Evolutionary conservation across 306 rosid species (phyloP).

Genomic region (Sicyos edulis): DNA sequence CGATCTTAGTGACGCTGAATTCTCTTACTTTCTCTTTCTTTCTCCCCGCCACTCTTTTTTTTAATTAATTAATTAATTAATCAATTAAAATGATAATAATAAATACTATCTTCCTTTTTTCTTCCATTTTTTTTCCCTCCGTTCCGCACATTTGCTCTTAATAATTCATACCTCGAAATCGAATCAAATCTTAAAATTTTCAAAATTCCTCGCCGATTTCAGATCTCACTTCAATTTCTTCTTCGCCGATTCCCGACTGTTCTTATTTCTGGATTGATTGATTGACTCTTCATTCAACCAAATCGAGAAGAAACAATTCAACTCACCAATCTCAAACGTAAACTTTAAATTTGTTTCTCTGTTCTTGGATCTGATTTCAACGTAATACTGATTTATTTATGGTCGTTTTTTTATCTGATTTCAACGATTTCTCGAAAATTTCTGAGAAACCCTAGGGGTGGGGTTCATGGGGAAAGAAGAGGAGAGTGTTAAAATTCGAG

Average conservation of each 20-base stretch:
- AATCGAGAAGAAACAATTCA: background rate
- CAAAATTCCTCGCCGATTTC: background rate
- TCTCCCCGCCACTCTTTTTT: background rate
- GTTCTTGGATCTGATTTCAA: slow-evolving; percentile 7
- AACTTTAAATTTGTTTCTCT: background rate
- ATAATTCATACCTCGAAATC: background rate
- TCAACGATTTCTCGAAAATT: slow-evolving; percentile 24
- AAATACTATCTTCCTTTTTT: background rate
- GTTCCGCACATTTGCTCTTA: background rate
- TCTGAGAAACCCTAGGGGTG: slow-evolving; percentile 27
- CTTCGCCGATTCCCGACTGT: too few species aligned
- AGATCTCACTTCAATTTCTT: slow-evolving; percentile 24
- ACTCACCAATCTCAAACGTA: background rate
- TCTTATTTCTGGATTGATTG: slow-evolving; percentile 2
- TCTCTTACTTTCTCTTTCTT: background rate
- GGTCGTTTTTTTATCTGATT: slow-evolving; percentile 46
- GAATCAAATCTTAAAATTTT: background rate
- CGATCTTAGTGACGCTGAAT: slow-evolving; percentile 37
- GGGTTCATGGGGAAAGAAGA: slow-evolving; percentile 44
- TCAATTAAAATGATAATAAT: too few species aligned
- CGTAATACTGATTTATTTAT: slow-evolving; percentile 30
- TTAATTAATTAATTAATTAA: too few species aligned
- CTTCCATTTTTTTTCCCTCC: background rate
- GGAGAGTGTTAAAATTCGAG: slow-evolving; percentile 38
- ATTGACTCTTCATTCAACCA: background rate